Conservation (phyloP, 768 basidiomycete genomes). For the Trametes cinnabarina region DNA sequence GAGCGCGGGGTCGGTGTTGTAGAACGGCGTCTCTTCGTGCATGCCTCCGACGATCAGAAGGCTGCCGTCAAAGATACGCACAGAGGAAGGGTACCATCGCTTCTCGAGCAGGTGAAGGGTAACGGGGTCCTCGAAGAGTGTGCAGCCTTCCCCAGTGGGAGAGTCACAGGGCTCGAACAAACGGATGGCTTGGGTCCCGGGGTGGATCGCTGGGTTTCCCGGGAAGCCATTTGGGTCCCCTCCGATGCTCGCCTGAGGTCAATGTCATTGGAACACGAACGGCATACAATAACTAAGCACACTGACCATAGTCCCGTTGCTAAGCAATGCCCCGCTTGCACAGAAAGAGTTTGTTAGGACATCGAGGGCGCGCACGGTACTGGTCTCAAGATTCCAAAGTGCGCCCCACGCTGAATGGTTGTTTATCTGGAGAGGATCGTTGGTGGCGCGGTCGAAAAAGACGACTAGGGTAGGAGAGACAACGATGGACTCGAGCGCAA, state of each 20-base stretch:
- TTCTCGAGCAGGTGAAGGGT: slow-evolving; percentile 69
- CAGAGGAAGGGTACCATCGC: slow-evolving; percentile 76
- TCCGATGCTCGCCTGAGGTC: slow-evolving; percentile 26
- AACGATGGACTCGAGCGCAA: slow-evolving; percentile 73
- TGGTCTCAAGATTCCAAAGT: slow-evolving; percentile 65
- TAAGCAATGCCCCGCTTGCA: slow-evolving; percentile 73
- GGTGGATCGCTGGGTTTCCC: slow-evolving; percentile 63
- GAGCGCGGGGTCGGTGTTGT: slow-evolving; percentile 75
- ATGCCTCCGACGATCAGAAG: slow-evolving; percentile 84
- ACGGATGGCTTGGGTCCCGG: slow-evolving; percentile 76
- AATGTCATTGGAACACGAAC: not conserved
- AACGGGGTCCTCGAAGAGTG: slow-evolving; percentile 62
- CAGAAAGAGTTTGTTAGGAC: slow-evolving; percentile 84
- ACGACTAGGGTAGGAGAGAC: slow-evolving; percentile 68
- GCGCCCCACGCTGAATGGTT: slow-evolving; percentile 83
- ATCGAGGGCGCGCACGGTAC: slow-evolving; percentile 55
- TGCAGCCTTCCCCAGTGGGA: slow-evolving; percentile 47
- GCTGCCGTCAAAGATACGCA: slow-evolving; percentile 71
- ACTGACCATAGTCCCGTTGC: slow-evolving; percentile 67
- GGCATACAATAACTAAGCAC: not conserved
- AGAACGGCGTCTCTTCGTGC: slow-evolving; percentile 80
- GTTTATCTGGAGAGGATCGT: slow-evolving; percentile 70
- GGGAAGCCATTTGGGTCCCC: slow-evolving; percentile 74
- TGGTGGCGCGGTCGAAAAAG: slow-evolving; percentile 80
- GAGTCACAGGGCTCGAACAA: slow-evolving; percentile 66